Base-by-base conservation (phyloP, 1,284 basidiomycete genomes). In the Sporisorium graminicola region DNA sequence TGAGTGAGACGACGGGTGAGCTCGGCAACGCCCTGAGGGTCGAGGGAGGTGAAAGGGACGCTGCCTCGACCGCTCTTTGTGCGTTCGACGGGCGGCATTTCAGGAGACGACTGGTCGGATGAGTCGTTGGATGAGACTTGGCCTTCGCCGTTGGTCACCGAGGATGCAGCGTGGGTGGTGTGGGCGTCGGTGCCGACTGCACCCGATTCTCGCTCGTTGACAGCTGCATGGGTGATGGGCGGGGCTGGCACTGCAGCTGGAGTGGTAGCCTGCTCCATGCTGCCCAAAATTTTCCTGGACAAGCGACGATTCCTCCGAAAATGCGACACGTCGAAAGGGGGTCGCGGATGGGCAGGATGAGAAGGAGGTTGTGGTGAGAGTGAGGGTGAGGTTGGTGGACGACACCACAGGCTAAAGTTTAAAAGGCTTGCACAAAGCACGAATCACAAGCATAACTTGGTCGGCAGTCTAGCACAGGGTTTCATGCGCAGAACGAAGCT, bases 1-100 rank as follows among this genome's bases (percentile, higher is more conserved):
- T 75, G 51, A 14, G 78, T 75, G 40, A 80, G 67, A 7, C 55
- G 62, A 31, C 75, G 71, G n/a, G 65, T 71, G 29, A 80, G 64
- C 44, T 74, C 71, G 16, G 71, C 68, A 4, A 73, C 77, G 35
- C 74, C 75, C 44, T 67, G 52, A 3, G 75, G 75, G 49, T 77
- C 75, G 26, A 77, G 60, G 2, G 66, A 59, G 14, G 63, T 53
- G 13, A 70, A 35, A 5, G 70, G 65, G n/a, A 74, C 58, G 57
- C 61, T 63, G 13, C 59, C 64, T 26, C 53, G 55, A 33, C 51
- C 63, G 51, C 69, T 73, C 44, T 50, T 63, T 22, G 47, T 65
- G 24, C 64, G 55, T 31, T 66, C 29, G 2, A 73, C 44, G 27
- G 60, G 56, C 2, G 44, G 33, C 52, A 63, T 66, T 26, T 54